Evolutionary conservation across 2,329 filamentous ascomycete species (phyloP), one percentile per base, ranked within the genome.

Genomic region (Fusarium palustre): DNA sequence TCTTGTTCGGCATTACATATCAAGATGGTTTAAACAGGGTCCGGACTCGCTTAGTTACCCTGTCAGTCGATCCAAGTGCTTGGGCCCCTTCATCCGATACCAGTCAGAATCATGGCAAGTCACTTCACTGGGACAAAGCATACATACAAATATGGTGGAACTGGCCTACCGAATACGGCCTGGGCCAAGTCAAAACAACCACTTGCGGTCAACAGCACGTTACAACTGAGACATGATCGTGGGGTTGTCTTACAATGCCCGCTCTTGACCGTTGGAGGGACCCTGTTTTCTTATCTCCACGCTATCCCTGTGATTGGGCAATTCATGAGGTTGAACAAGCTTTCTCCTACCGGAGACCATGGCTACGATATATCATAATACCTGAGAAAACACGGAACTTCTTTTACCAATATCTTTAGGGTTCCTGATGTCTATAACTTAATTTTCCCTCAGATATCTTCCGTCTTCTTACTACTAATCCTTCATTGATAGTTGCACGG

Each of bases 41-140:
- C 66, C 31, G 63, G 33, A 49, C 56, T 74, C 59, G 53, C 61
- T 66, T 72, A 56, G 16, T 34, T 61, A 56, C 42, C 64, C 58
- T 72, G 58, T 55, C 55, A 46, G 67, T 46, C 58, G 67, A 73
- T 72, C 71, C 55, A 54, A 25, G 55, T 60, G 42, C 55, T 62
- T 61, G 59, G 55, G 43, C 43, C 58, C 57, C 59, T 62, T 55
- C 42, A 38, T 61, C 46, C 46, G 25, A 48, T 49, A 28, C 42
- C 58, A 64, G 53, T 24, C 24, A 55, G 30, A 42, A 41, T 36
- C 34, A 24, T 47, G 10, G 24, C 28, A 39, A 38, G 30, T 36
- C 25, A 20, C 43, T 25, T 18, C 18, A 18, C 15, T 38, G 22
- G 18, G 36, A 41, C 25, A 28, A 42, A 39, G 24, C 33, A 42